phyloP scores from a whole-genome alignment of 805 yeast genomes.

The Kodamaea hsintzibuensis region DNA sequence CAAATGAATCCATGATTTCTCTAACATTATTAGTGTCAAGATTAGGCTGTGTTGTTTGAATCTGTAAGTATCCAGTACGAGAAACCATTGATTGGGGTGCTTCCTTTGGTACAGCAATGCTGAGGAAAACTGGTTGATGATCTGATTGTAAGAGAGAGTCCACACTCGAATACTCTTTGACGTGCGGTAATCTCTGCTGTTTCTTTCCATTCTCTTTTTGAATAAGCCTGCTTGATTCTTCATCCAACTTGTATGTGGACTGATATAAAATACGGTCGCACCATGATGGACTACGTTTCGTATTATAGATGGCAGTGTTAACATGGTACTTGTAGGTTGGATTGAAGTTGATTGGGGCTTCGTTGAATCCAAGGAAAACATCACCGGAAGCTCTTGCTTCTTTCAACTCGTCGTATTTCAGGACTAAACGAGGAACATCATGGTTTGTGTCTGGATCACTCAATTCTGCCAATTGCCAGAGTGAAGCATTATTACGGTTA shows the following conservation, averaged over 20 bases:
- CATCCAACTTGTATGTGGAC: constrained; percentile 32
- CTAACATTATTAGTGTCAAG: constrained; percentile 6
- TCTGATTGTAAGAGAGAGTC: constrained; percentile 59
- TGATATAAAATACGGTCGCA: constrained; percentile 80
- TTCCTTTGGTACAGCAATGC: constrained; percentile 46
- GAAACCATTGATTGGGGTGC: constrained; percentile 37
- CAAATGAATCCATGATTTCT: constrained; percentile 5
- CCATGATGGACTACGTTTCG: constrained; percentile 79
- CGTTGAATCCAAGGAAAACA: constrained; percentile 64
- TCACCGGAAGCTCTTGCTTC: constrained; percentile 40
- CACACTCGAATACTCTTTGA: constrained; percentile 51
- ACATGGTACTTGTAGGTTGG: constrained; percentile 76
- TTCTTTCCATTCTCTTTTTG: neutral
- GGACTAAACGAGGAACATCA: constrained; percentile 23
- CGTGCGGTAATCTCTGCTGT: constrained; percentile 15
- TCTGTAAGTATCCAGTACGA: constrained; percentile 30
- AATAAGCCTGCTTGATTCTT: constrained; percentile 1
- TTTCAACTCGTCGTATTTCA: constrained; percentile 52
- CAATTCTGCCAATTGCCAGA: constrained; percentile 23
- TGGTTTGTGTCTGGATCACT: constrained; percentile 8
- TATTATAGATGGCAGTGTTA: constrained; percentile 52
- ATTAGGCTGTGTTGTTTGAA: constrained; percentile 19
- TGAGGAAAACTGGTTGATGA: constrained; percentile 74
- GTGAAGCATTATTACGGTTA: constrained; percentile 12
- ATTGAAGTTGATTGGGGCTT: constrained; percentile 61